phyloP scores from a whole-genome alignment of 192 early-diverging fungal genomes.

The Umbelopsis isabellina region DNA sequence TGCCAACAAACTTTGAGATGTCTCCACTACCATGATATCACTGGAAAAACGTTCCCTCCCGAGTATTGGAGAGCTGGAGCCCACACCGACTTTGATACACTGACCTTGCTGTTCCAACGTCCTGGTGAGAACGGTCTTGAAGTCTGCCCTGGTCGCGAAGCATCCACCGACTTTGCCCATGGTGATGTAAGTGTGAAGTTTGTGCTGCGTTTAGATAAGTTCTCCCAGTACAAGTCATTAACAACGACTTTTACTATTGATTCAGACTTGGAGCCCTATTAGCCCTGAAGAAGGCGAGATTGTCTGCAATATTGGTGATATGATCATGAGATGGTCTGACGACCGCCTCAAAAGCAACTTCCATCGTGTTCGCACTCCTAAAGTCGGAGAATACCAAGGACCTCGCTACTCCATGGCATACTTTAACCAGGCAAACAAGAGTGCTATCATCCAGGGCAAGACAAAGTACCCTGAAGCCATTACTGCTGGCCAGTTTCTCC shows the following conservation, averaged over 20 bases:
- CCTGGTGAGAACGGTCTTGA: slow-evolving; percentile 29
- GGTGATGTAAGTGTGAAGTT: not conserved
- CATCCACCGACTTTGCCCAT: slow-evolving; percentile 14
- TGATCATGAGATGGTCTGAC: slow-evolving; percentile 43
- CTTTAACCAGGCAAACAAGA: slow-evolving; percentile 34
- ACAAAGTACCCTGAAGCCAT: slow-evolving; percentile 30
- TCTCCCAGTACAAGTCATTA: too few relatives aligned
- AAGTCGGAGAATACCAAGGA: slow-evolving; percentile 20
- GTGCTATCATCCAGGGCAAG: slow-evolving; percentile 35
- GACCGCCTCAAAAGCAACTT: slow-evolving; percentile 34
- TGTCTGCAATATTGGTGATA: slow-evolving; percentile 41
- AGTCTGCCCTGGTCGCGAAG: slow-evolving; percentile 21
- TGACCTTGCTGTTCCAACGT: slow-evolving; percentile 32
- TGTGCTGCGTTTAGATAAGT: too few relatives aligned
- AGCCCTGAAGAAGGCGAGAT: slow-evolving; percentile 30
- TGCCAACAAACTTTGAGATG: slow-evolving; percentile 29
- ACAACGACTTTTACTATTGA: not conserved
- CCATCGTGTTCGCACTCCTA: slow-evolving; percentile 31
- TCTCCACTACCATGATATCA: slow-evolving; percentile 30
- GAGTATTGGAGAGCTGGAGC: slow-evolving; percentile 23
- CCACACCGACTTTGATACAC: slow-evolving; percentile 30
- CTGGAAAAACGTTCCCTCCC: slow-evolving; percentile 12
- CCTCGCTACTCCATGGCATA: slow-evolving; percentile 35
- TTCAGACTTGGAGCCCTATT: slow-evolving; percentile 20
- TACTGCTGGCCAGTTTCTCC: slow-evolving; percentile 33